Evolutionary conservation across 2,329 filamentous ascomycete genomes (phyloP).

Genomic region (Ampelomyces quisqualis): DNA sequence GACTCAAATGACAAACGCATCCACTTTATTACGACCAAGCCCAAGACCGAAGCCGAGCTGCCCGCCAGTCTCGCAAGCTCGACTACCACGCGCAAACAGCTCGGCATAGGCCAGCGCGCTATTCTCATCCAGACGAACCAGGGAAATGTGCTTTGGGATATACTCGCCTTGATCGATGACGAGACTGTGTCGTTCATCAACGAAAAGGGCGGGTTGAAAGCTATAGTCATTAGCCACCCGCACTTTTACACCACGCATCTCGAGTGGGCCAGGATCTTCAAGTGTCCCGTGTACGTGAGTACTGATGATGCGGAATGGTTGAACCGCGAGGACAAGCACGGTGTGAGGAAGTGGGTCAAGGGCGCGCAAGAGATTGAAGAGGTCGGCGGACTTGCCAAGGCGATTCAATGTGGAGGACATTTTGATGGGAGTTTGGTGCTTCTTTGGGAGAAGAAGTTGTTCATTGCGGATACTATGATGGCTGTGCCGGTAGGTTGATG

Average conservation of each 20-base stretch:
- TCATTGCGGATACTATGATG: slow-evolving; percentile 76
- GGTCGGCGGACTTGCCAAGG: slow-evolving; percentile 51
- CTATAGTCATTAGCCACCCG: slow-evolving; percentile 75
- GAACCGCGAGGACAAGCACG: slow-evolving; percentile 49
- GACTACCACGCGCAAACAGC: slow-evolving; percentile 44
- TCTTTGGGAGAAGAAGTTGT: slow-evolving; percentile 58
- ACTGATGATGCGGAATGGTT: slow-evolving; percentile 67
- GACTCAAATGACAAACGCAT: slow-evolving; percentile 50
- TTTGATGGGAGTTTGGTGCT: slow-evolving; percentile 74
- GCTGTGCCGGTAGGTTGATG: slow-evolving; percentile 59
- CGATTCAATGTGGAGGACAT: slow-evolving; percentile 74
- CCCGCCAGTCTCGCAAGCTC: slow-evolving; percentile 42
- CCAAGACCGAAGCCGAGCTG: slow-evolving; percentile 20
- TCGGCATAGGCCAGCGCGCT: slow-evolving; percentile 75
- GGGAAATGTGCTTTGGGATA: slow-evolving; percentile 81
- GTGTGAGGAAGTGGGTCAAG: slow-evolving; percentile 50
- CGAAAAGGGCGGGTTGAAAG: slow-evolving; percentile 63
- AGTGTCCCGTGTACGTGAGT: slow-evolving; percentile 69
- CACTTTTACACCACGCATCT: slow-evolving; percentile 80
- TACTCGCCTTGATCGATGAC: slow-evolving; percentile 67
- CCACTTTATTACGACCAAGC: slow-evolving; percentile 49
- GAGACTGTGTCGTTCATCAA: slow-evolving; percentile 62
- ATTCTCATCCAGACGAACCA: slow-evolving; percentile 64
- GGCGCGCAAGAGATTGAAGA: slow-evolving; percentile 44
- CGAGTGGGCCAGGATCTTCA: slow-evolving; percentile 69